Evolutionary conservation across 495 filamentous ascomycete genomes (phyloP), one percentile per base, ranked within the genome.

Genomic region (Filosporella fistucella): DNA sequence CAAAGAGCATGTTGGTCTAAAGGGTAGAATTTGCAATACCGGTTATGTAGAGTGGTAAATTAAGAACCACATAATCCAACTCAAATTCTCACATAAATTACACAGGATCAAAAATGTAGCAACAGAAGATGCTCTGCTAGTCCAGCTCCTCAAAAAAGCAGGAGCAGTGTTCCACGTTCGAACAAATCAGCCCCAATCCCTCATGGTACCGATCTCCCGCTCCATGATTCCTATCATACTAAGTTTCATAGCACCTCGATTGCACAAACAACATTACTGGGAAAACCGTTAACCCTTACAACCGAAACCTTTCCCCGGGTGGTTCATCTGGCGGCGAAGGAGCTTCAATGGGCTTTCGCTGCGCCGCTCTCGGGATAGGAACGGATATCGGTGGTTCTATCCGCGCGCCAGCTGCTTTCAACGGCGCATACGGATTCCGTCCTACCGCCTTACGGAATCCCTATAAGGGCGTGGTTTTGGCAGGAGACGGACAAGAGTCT

Each of bases 311-410:
- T 0, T 75, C 82, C 41, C 71, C 77, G 20, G 83, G 83, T 2
- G 84, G 82, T 4, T 76, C 69, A 26, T 73, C 70, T 3, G 79
- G 79, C 0, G 77, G 77, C 25, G 78, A 82, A 54, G 72, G 67
- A 13, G 76, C 75, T 4, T 51, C 77, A 2, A 35, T 66, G 10
- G 64, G 58, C 0, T 47, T 76, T 7, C 48, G 61, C 12, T 71
- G 72, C 5, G 63, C 61, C 29, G 33, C 56, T 0, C 37, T 68
- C 11, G 67, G 67, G 1, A 45, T 81, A 0, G 75, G 76, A 0
- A 86, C 83, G 14, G 85, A 89, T 62, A 83, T 89, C 37, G 85
- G 82, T 0, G 86, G 85, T 10, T 78, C 72, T 4, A 73, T 83
- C 22, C 68, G 80, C 1, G 66, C 80, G 16, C 80, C 81, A 0